phyloP scores from a whole-genome alignment of 2,329 filamentous ascomycete genomes.

The Penicillium sp. region DNA sequence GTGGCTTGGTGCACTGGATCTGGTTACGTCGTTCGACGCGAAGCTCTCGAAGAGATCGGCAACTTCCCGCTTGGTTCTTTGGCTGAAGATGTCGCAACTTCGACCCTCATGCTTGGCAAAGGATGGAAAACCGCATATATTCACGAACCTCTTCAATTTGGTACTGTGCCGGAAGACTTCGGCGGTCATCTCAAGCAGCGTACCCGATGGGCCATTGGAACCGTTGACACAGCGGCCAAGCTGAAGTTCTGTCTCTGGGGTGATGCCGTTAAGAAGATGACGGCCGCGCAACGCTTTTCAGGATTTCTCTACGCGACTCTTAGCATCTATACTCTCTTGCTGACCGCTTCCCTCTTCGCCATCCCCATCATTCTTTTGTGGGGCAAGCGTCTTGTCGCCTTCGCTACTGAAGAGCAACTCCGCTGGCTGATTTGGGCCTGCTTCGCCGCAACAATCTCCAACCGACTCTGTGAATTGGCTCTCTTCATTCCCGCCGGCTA shows the following conservation, averaged over 20 bases:
- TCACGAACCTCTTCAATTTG: conserved; percentile 61
- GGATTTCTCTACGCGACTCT: conserved; percentile 59
- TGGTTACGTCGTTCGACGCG: conserved; percentile 60
- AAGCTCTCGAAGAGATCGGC: conserved; percentile 60
- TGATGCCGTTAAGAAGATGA: conserved; percentile 54
- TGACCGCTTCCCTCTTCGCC: conserved; percentile 56
- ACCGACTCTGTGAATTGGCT: conserved; percentile 58
- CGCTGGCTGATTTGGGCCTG: conserved; percentile 58
- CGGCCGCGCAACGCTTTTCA: conserved; percentile 57
- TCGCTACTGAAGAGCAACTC: conserved; percentile 54
- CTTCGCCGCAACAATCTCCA: conserved; percentile 52
- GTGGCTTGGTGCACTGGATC: conserved; percentile 66
- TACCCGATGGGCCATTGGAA: conserved; percentile 45
- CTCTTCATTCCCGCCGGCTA: conserved; percentile 61
- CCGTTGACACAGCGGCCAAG: conserved; percentile 60
- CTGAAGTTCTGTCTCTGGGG: conserved; percentile 61
- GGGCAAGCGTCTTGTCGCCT: conserved; percentile 59
- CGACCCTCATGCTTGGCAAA: conserved; percentile 57
- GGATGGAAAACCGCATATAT: conserved; percentile 64
- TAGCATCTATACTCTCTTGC: conserved; percentile 57
- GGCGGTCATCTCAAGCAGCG: conserved; percentile 38
- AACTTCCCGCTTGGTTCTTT: conserved; percentile 61
- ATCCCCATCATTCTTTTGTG: conserved; percentile 60
- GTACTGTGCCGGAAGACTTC: conserved; percentile 46
- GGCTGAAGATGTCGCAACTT: conserved; percentile 61